Percentiles rank a stretch among this genome's conserved stretches.
These are phyloP conservation scores for Dothiorella sarmentorum DNA, from an alignment of 2,329 filamentous ascomycete genomes.

Conservation along the genomic window DNA sequence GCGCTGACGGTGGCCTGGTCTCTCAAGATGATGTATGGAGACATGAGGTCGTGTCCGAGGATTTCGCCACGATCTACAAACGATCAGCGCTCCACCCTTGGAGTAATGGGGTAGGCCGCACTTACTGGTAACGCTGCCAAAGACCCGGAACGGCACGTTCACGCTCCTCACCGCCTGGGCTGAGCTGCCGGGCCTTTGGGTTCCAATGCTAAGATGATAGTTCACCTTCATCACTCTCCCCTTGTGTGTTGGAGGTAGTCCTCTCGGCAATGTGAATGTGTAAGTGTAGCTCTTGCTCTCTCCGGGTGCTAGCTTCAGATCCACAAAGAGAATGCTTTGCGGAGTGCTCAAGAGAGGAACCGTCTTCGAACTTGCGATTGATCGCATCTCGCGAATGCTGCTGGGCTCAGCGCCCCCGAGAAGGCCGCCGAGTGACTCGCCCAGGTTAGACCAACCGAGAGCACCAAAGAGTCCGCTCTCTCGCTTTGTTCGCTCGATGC, in stretches of 20 bases:
- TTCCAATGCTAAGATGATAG: constrained; percentile 88
- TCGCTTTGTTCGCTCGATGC: constrained; percentile 69
- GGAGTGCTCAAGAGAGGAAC: constrained; percentile 92
- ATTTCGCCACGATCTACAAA: constrained; percentile 69
- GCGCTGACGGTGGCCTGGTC: constrained; percentile 65
- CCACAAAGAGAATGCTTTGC: constrained; percentile 93
- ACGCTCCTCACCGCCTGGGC: constrained; percentile 81
- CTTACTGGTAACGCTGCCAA: constrained; percentile 81
- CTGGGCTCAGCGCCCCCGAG: constrained; percentile 85
- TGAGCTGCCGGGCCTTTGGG: constrained; percentile 75
- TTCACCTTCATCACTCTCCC: constrained; percentile 92
- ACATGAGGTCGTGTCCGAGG: constrained; percentile 90
- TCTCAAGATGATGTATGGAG: constrained; percentile 82
- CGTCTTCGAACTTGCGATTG: constrained; percentile 77
- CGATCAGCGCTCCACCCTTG: constrained; percentile 24
- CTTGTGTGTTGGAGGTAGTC: constrained; percentile 84
- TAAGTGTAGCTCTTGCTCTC: constrained; percentile 88
- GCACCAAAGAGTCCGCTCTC: constrained; percentile 77
- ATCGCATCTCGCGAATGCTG: constrained; percentile 93
- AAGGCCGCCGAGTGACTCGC: constrained; percentile 81
- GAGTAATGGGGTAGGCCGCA: not conserved
- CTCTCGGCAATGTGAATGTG: constrained; percentile 77
- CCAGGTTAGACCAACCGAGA: constrained; percentile 84
- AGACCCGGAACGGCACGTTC: constrained; percentile 86
- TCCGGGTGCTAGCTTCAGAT: constrained; percentile 79